These are phyloP conservation scores for Blastobotrys robertii DNA, from an alignment of 805 yeast species.

Conservation along the genomic window DNA sequence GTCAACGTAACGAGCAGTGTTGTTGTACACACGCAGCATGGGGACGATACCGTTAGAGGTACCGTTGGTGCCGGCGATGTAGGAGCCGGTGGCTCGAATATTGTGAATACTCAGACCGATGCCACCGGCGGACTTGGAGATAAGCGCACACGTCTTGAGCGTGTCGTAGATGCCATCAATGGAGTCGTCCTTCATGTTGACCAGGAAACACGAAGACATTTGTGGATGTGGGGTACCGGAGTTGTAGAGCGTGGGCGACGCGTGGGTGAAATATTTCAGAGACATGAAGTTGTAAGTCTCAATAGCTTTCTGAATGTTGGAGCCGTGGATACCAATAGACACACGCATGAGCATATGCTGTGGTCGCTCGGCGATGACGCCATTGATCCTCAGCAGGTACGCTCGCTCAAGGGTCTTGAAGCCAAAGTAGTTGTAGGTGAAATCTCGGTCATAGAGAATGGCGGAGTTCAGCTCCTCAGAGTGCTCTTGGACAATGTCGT, in stretches of 20 bases:
- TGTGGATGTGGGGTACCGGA: slow-evolving; percentile 82
- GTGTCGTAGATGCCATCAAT: slow-evolving; percentile 93
- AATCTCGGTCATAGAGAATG: slow-evolving; percentile 69
- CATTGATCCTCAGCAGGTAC: slow-evolving; percentile 58
- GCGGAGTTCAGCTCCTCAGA: slow-evolving; percentile 62
- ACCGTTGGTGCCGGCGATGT: slow-evolving; percentile 88
- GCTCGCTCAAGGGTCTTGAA: slow-evolving; percentile 87
- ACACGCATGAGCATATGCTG: slow-evolving; percentile 88
- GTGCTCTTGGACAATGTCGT: slow-evolving; percentile 51
- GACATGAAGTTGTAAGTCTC: slow-evolving; percentile 90
- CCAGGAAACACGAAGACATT: slow-evolving; percentile 84
- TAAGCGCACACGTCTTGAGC: slow-evolving; percentile 76
- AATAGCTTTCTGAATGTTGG: slow-evolving; percentile 49
- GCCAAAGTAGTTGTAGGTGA: slow-evolving; percentile 73
- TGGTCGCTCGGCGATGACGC: slow-evolving; percentile 77
- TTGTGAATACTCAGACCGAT: slow-evolving; percentile 84
- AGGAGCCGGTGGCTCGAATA: slow-evolving; percentile 77
- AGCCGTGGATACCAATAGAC: slow-evolving; percentile 80
- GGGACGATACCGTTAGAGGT: slow-evolving; percentile 89
- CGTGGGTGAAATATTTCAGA: slow-evolving; percentile 78
- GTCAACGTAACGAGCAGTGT: slow-evolving; percentile 93
- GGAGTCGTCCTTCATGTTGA: slow-evolving; percentile 90
- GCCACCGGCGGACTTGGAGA: slow-evolving; percentile 94
- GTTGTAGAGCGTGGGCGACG: slow-evolving; percentile 90
- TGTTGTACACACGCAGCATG: slow-evolving; percentile 91